Evolutionary conservation across 495 filamentous ascomycete genomes (phyloP), one percentile per base, ranked within the genome.

Genomic region (Cercophora scortea): DNA sequence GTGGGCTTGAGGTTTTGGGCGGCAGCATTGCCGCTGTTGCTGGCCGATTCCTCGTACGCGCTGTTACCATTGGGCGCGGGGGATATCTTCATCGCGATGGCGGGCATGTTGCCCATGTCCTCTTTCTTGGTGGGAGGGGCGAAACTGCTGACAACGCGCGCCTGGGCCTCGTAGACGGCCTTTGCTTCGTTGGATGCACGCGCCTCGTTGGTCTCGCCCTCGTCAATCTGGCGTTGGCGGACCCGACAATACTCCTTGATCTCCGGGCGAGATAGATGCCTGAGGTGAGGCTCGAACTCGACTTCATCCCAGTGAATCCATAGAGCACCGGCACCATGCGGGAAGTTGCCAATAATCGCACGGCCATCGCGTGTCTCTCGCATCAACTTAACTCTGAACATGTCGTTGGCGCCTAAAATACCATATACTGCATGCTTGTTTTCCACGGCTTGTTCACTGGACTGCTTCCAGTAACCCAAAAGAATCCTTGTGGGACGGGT

Each of bases 271-370:
- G 57, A 61, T 2, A 79, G 62, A 1, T 59, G 35, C n/a, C 58
- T 56, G 6, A 81, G 62, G 25, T 79, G 76, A 3, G 65, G 61
- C 10, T 79, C 62, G 33, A 79, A 72, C 18, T 68, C 68, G 32
- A 76, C 71, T 13, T 79, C 73, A n/a, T 81, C 77, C 56, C 76
- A 81, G 2, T 69, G 62, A 8, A 79, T 76, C 78, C 78, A 81
- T 1, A 81, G 58, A 3, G 69, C 73, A 9, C 77, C 77, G 8
- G 78, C 71, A 2, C 78, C 78, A 15, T 50, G 56, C 0, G 78
- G 78, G 45, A 79, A 79, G 59, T 77, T 77, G 18, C 69, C 76
- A 16, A 69, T 56, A 2, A 72, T 61, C n/a, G 60, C 63, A 1
- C 71, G 68, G 5, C 78, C 78, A 49, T 77, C 74, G 17, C 74